Percentiles rank a stretch among this genome's conserved stretches.
Evolutionary conservation across 2,329 filamentous ascomycete genomes (phyloP).

Genomic region (Septoria linicola): DNA sequence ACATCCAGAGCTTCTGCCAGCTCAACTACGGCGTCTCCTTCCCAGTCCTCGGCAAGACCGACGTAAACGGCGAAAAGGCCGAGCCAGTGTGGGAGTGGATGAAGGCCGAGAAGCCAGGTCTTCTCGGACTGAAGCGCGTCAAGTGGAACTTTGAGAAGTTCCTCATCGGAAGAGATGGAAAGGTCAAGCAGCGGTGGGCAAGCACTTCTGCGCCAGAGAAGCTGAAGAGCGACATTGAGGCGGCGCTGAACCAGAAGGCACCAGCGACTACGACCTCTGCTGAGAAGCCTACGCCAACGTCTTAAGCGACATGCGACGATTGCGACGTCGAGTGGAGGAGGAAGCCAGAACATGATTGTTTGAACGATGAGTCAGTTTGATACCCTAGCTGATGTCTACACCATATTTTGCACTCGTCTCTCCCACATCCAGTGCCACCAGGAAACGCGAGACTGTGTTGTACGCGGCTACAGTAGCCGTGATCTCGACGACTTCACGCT

Average conservation of each 20-base stretch:
- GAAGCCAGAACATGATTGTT: not conserved
- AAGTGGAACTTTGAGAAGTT: constrained; percentile 99
- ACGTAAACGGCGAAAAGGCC: constrained; percentile 85
- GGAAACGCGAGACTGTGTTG: constrained; percentile 79
- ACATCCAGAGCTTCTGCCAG: constrained; percentile 73
- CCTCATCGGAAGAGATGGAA: constrained; percentile 78
- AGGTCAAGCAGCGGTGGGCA: constrained; percentile 82
- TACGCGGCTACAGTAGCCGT: constrained; percentile 77
- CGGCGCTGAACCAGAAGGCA: constrained; percentile 28
- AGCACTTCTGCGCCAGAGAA: constrained; percentile 82
- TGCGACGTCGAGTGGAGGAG: not conserved
- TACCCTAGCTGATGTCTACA: constrained; percentile 31
- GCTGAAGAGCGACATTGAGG: constrained; percentile 60
- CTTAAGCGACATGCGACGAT: not conserved
- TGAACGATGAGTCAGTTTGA: not conserved
- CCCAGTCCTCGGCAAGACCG: constrained; percentile 85
- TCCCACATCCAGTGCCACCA: constrained; percentile 70
- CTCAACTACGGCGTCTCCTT: constrained; percentile 93
- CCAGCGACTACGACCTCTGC: constrained; percentile 12
- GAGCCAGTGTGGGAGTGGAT: constrained; percentile 77
- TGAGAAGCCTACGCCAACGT: constrained; percentile 20
- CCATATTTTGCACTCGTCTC: constrained; percentile 41
- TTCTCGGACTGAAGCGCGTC: constrained; percentile 83
- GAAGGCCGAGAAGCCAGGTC: constrained; percentile 69
- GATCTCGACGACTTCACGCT: constrained; percentile 76